Conservation (phyloP, 2,329 filamentous ascomycete genomes). For the Eurotiales sp. region DNA sequence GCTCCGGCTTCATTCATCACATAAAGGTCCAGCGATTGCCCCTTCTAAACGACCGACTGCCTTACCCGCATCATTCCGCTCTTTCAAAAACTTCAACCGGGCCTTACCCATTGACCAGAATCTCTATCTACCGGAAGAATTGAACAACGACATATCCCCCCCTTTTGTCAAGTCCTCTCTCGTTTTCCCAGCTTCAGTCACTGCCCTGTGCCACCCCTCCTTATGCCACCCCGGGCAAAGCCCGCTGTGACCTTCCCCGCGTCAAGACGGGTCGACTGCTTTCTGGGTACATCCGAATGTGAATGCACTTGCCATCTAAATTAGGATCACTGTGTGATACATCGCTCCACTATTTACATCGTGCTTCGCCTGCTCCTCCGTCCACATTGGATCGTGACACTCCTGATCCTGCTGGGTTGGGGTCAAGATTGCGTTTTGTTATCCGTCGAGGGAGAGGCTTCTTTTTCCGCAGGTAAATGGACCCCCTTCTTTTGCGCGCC, state of each 20-base stretch:
- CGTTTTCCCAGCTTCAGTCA: neutral
- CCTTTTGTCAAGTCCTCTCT: too few species aligned
- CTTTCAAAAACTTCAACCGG: neutral
- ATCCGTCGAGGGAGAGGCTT: conserved; percentile 34
- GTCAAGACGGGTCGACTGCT: conserved; percentile 24
- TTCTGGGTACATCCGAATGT: conserved; percentile 26
- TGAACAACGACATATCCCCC: too few species aligned
- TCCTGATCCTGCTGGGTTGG: conserved; percentile 20
- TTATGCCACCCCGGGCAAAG: conserved; percentile 9
- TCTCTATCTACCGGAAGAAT: too few species aligned
- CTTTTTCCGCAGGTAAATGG: conserved; percentile 31
- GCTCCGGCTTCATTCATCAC: neutral
- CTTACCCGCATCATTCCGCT: neutral
- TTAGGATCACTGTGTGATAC: conserved; percentile 2
- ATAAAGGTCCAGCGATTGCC: neutral
- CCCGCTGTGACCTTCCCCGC: conserved; percentile 15
- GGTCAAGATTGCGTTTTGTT: conserved; percentile 29
- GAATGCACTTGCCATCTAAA: conserved; percentile 25
- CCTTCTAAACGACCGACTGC: neutral
- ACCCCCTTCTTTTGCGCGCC: conserved; percentile 10
- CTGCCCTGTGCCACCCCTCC: conserved; percentile 8
- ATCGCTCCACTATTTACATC: conserved; percentile 1
- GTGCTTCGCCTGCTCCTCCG: conserved; percentile 15
- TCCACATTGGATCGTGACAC: conserved; percentile 2
- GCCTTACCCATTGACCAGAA: neutral